Evolutionary conservation across 2,329 filamentous ascomycete species (phyloP), one percentile per base, ranked within the genome.

Genomic region (Ceratocystis eucalypticola): DNA sequence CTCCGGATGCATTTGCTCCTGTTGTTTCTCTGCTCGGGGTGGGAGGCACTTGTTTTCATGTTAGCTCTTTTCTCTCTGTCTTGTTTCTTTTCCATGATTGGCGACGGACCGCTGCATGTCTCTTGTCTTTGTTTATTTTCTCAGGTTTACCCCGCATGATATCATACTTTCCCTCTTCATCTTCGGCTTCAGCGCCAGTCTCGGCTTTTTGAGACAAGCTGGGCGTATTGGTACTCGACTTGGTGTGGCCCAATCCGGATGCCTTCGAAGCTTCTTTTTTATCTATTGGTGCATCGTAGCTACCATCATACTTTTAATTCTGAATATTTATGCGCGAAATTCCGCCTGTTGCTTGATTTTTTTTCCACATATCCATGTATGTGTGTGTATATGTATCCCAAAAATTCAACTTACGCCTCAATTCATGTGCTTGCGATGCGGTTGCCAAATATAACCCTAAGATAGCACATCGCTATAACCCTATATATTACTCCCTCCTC

Each of bases 261-360:
- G 5, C 20, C 25, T 48, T 30, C 12, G 41, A 41, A 41, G 41
- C 44, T 17, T 33, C n/a, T 30, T 33, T 48, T 22, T 46, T 17
- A 44, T 61, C 37, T 62, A 62, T 62, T 62, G 41, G 37, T 62
- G 20, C 33, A 62, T 62, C 25, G 5, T 30, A 48, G 41, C 41
- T 62, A 62, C 41, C 44, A n/a, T 62, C 10, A 45, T 62, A 62
- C 41, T 33, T 63, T 53, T 63, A 50, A 37, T 50, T 37, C 15
- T 37, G 8, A 50, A 50, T 53, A 20, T 63, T 33, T 62, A 28
- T 45, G 28, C 46, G 25, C 12, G 4, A n/a, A 59, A 37, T 33
- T 59, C 2, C 12, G n/a, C 17, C 7, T 25, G 15, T 6, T 15
- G 3, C 8, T 12, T 12, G 22, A 28, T 3, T 48, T 28, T 10